These are phyloP conservation scores for Linderniella brevidens DNA, from an alignment of 257 asterid species.

Conservation along the genomic window DNA sequence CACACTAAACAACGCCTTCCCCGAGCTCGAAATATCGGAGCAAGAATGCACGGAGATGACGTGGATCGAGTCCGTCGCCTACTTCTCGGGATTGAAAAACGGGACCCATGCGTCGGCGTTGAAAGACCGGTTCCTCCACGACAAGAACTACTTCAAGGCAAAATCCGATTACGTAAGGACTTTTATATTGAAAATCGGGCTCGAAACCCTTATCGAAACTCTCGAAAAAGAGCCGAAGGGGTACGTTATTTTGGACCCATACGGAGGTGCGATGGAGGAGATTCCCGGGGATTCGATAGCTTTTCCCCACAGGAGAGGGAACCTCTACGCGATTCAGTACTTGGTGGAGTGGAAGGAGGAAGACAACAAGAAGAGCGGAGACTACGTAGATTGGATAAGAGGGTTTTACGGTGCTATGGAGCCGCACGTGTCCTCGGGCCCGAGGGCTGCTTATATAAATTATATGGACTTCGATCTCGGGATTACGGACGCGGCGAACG, in stretches of 20 bases:
- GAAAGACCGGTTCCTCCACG: constrained; percentile 21
- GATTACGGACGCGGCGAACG: constrained; percentile 12
- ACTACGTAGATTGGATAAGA: constrained; percentile 37
- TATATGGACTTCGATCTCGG: constrained; percentile 72
- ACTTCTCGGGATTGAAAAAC: constrained; percentile 30
- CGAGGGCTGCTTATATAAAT: constrained; percentile 59
- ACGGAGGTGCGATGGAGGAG: constrained; percentile 50
- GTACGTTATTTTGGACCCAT: constrained; percentile 52
- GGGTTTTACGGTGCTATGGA: constrained; percentile 34
- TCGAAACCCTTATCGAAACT: constrained; percentile 10
- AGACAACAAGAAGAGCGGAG: constrained; percentile 14
- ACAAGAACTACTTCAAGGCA: constrained; percentile 46
- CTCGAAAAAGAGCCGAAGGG: constrained; percentile 48
- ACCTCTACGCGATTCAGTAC: constrained; percentile 46
- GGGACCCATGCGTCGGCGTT: constrained; percentile 17
- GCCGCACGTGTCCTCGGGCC: constrained; percentile 31
- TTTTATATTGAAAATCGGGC: constrained; percentile 20
- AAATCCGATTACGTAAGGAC: constrained; percentile 50
- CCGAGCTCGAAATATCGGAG: constrained; percentile 21
- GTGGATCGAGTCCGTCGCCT: constrained; percentile 49
- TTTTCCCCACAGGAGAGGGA: constrained; percentile 64
- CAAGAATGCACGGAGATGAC: constrained; percentile 40
- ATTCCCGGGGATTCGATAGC: constrained; percentile 36
- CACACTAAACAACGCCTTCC: constrained; percentile 18
- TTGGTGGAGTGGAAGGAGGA: constrained; percentile 37